Evolutionary conservation across 2,329 filamentous ascomycete species (phyloP).

Genomic region (Fusarium caatingaense): DNA sequence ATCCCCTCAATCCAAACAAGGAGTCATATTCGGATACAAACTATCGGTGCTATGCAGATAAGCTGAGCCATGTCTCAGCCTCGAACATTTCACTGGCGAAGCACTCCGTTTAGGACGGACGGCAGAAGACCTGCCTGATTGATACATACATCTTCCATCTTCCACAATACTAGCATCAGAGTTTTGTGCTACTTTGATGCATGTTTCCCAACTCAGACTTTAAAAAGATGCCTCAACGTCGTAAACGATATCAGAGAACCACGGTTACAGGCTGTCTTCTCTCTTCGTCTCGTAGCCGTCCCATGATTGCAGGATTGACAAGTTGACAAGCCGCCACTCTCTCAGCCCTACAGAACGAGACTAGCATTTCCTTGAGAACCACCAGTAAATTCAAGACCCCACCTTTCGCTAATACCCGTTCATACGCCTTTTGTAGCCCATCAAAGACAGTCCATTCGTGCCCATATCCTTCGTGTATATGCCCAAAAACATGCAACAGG

Average conservation of each 20-base stretch:
- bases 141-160: neutral
- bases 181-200: neutral
- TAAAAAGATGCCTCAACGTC: neutral
- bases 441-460: slow-evolving; percentile 49
- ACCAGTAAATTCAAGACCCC: slow-evolving; percentile 9
- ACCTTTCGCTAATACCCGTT: slow-evolving; percentile 2
- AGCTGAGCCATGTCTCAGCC: neutral
- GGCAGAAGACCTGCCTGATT: neutral
- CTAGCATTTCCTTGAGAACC: slow-evolving; percentile 7
- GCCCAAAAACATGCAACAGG: slow-evolving; percentile 71
- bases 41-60: neutral
- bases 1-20: neutral
- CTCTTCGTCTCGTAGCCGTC: slow-evolving; percentile 16
- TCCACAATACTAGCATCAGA: neutral
- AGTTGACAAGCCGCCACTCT: slow-evolving; percentile 8
- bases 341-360: slow-evolving; percentile 2
- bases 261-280: slow-evolving; percentile 2
- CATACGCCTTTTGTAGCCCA: slow-evolving; percentile 43
- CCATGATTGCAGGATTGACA: slow-evolving; percentile 22
- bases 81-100: neutral
- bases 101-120: neutral
- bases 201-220: neutral
- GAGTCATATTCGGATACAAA: neutral
- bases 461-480: slow-evolving; percentile 69
- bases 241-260: neutral